phyloP scores from a whole-genome alignment of 2,329 filamentous ascomycete genomes.

The Alternaria tenuissima region DNA sequence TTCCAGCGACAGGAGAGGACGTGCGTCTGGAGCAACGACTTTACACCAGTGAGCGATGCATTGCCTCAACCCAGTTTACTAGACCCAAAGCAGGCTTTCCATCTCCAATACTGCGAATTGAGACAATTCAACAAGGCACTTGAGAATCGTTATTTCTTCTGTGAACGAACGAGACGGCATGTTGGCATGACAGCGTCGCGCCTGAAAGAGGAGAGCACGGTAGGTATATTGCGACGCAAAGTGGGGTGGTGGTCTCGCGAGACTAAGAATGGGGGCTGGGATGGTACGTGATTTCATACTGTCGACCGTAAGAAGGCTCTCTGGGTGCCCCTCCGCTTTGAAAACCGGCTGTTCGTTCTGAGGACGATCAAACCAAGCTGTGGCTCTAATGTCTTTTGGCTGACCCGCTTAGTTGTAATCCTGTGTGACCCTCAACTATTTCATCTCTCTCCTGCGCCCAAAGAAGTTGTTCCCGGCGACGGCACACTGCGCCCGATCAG shows the following conservation, averaged over 20 bases:
- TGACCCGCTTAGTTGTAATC: constrained; percentile 35
- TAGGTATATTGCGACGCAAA: constrained; percentile 42
- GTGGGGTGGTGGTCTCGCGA: constrained; percentile 41
- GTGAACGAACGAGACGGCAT: constrained; percentile 39
- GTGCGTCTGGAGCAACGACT: constrained; percentile 47
- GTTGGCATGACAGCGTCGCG: constrained; percentile 44
- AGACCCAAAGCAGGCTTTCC: constrained; percentile 36
- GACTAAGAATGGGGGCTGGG: constrained; percentile 37
- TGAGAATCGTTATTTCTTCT: constrained; percentile 37
- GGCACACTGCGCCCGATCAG: constrained; percentile 6
- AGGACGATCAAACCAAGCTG: neutral
- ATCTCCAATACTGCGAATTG: constrained; percentile 46
- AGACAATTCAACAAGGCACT: constrained; percentile 42
- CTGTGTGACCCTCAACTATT: constrained; percentile 44
- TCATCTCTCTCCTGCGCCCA: constrained; percentile 22
- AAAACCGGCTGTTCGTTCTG: too few relatives aligned
- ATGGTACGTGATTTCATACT: constrained; percentile 32
- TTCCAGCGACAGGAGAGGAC: constrained; percentile 46
- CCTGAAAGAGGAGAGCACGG: constrained; percentile 34
- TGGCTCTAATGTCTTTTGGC: neutral
- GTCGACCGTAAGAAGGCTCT: neutral
- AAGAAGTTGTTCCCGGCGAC: constrained; percentile 17
- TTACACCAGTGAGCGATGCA: constrained; percentile 46
- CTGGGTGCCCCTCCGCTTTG: neutral
- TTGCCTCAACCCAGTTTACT: constrained; percentile 42